Evolutionary conservation across 257 asterid genomes (phyloP).

Genomic region (Lycium ferocissimum): DNA sequence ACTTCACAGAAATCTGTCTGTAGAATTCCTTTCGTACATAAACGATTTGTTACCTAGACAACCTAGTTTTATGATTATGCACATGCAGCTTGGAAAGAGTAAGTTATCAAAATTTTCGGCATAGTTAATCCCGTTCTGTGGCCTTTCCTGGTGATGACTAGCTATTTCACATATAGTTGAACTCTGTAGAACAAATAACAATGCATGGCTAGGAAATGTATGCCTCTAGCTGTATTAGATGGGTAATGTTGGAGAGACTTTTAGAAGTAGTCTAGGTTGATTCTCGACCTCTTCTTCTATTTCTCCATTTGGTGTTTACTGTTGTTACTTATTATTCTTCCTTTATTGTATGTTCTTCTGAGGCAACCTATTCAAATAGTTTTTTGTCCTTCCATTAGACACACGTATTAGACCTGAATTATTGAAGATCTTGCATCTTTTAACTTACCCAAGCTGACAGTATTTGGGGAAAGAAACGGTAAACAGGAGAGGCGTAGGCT

Average conservation of each 20-base stretch:
- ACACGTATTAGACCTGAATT: not conserved
- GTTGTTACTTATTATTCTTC: too few relatives aligned
- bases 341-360: not conserved
- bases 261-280: not conserved
- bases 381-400: not conserved
- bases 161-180: not conserved
- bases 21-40: not conserved
- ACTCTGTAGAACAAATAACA: not conserved
- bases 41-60: not conserved
- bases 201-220: not conserved
- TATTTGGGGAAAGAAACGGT: conserved; percentile 1
- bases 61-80: not conserved
- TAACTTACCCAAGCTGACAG: not conserved
- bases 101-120: not conserved
- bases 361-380: not conserved
- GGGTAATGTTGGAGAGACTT: too few relatives aligned
- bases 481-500: not conserved
- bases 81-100: not conserved
- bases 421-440: not conserved
- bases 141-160: not conserved
- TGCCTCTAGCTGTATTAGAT: not conserved
- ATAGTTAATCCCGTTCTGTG: not conserved
- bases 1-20: not conserved
- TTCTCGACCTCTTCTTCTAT: too few relatives aligned
- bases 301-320: too few relatives aligned